Evolutionary conservation across 2,329 filamentous ascomycete genomes (phyloP).

Genomic region (Colletotrichum tropicicola): DNA sequence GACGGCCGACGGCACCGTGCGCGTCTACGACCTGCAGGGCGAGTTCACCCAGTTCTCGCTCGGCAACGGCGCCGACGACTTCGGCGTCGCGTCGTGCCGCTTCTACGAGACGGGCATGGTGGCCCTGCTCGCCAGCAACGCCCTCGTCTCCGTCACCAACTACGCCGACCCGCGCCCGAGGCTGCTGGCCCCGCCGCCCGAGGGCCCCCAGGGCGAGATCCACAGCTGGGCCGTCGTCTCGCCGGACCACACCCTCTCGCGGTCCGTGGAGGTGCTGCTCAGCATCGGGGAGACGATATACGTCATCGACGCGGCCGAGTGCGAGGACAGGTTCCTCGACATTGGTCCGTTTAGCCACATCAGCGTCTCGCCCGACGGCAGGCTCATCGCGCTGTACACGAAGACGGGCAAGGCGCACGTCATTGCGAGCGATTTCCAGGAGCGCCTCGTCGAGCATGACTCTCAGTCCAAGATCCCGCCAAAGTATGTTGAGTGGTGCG

Average conservation of each 20-base stretch:
- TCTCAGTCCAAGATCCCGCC: constrained; percentile 86
- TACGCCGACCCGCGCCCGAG: constrained; percentile 93
- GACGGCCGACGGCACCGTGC: constrained; percentile 87
- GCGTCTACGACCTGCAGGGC: constrained; percentile 91
- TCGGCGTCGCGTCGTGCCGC: constrained; percentile 84
- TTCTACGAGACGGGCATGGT: constrained; percentile 96
- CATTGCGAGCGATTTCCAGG: constrained; percentile 94
- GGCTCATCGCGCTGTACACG: constrained; percentile 88
- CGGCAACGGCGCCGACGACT: constrained; percentile 88
- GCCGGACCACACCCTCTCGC: constrained; percentile 86
- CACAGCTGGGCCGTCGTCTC: constrained; percentile 91
- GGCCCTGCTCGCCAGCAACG: constrained; percentile 88
- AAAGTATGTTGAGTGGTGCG: constrained; percentile 93
- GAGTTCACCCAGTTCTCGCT: constrained; percentile 96
- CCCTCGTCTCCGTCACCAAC: constrained; percentile 84
- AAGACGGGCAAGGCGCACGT: constrained; percentile 88
- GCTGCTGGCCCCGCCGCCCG: constrained; percentile 78
- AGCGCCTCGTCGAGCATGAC: constrained; percentile 89
- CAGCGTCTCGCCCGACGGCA: constrained; percentile 89
- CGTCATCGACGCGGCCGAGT: constrained; percentile 87
- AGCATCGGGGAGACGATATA: constrained; percentile 87
- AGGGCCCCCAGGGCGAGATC: constrained; percentile 77
- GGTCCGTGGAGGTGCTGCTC: constrained; percentile 91
- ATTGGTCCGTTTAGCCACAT: constrained; percentile 94
- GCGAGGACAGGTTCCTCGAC: constrained; percentile 89